Evolutionary conservation across 139 green algal species (phyloP), one percentile per base, ranked within the genome.

Genomic region (Zygnema circumcarinatum): DNA sequence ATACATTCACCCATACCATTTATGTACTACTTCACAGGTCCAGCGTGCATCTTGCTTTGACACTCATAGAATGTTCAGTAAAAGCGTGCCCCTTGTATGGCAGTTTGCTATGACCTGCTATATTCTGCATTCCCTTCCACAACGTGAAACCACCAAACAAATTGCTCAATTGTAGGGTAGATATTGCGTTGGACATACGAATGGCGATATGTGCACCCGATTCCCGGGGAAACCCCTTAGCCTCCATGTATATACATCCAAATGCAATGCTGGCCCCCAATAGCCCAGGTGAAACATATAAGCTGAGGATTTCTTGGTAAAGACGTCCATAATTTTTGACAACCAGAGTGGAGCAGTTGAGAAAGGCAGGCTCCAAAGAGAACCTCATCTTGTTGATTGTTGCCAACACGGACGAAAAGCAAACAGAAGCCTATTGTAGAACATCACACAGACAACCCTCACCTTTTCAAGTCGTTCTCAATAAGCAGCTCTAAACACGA

Each of bases 401-500:
- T n/a, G n/a, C n/a, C n/a, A n/a, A n/a, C n/a, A n/a, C n/a, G n/a
- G n/a, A n/a, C n/a, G n/a, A n/a, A n/a, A n/a, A n/a, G n/a, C n/a
- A n/a, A n/a, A n/a, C n/a, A n/a, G n/a, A n/a, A n/a, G n/a, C n/a
- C n/a, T n/a, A n/a, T n/a, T n/a, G n/a, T n/a, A n/a, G n/a, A n/a
- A n/a, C n/a, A n/a, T n/a, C n/a, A n/a, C n/a, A n/a, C n/a, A n/a
- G n/a, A n/a, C n/a, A n/a, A n/a, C n/a, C n/a, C n/a, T n/a, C n/a
- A 85, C 73, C 76, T 90, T 32, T 38, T 82, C 31, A 92, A 69
- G 31, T 80, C 73, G 38, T 92, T 38, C 54, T 91, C 86, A 0
- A 91, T 79, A n/a, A 91, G 72, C 68, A 92, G 67, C 35, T 92
- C 87, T 22, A 91, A 72, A 76, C 85, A 91, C 32, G 38, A 32